phyloP scores from a whole-genome alignment of 2,329 filamentous ascomycete species.

The Helminthosporium solani region DNA sequence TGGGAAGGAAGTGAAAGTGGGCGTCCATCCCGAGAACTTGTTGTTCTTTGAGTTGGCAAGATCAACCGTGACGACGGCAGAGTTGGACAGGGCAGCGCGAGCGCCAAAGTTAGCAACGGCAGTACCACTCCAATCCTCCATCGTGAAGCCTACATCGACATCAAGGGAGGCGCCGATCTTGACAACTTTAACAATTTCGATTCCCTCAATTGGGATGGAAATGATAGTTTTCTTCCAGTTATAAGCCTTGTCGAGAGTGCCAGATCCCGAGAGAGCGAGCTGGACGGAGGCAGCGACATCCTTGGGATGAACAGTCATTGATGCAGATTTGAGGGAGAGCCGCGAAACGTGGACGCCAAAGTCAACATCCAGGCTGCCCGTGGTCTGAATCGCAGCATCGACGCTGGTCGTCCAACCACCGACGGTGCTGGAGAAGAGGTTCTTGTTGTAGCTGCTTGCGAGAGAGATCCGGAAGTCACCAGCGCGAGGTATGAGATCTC shows the following conservation, averaged over 20 bases:
- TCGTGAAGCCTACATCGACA: conserved; percentile 17
- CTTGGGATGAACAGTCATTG: conserved; percentile 13
- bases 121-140: conserved; percentile 13
- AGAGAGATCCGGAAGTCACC: conserved; percentile 13
- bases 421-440: conserved; percentile 10
- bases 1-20: conserved; percentile 13
- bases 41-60: conserved; percentile 14
- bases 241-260: conserved; percentile 9
- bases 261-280: conserved; percentile 9
- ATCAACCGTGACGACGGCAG: conserved; percentile 14
- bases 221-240: conserved; percentile 15
- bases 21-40: conserved; percentile 18
- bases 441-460: conserved; percentile 5
- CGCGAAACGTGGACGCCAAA: conserved; percentile 12
- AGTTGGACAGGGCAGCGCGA: conserved; percentile 10
- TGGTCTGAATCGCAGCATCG: conserved; percentile 10
- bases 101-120: conserved; percentile 14
- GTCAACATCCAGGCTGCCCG: conserved; percentile 16
- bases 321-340: conserved; percentile 7
- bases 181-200: conserved; percentile 14
- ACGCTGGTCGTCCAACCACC: conserved; percentile 8
- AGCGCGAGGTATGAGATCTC: conserved; percentile 8
- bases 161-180: conserved; percentile 19
- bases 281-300: conserved; percentile 16
- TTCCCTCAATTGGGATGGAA: conserved; percentile 17